Conservation (phyloP, 1,284 basidiomycete genomes). For the Mycena sp. region DNA sequence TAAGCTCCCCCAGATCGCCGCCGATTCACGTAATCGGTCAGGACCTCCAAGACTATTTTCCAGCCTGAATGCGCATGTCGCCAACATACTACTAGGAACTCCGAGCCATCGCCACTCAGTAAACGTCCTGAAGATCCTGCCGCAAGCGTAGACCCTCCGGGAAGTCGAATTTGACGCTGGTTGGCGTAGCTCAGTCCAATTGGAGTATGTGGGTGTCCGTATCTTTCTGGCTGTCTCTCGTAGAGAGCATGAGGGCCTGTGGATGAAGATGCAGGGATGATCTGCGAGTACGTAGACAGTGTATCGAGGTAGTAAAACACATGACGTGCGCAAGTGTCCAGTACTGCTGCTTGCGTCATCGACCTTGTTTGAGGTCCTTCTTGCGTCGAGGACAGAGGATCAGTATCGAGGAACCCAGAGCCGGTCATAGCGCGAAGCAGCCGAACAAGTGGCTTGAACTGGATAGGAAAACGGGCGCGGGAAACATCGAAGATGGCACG, state of each 20-base stretch:
- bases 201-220: constrained; percentile 58
- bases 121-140: constrained; percentile 74
- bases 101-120: constrained; percentile 76
- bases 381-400: constrained; percentile 59
- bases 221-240: constrained; percentile 70
- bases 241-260: constrained; percentile 74
- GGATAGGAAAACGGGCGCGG: constrained; percentile 83
- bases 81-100: constrained; percentile 83
- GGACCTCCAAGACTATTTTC: constrained; percentile 81
- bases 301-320: constrained; percentile 80
- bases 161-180: constrained; percentile 72
- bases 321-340: constrained; percentile 65
- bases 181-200: constrained; percentile 73
- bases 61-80: constrained; percentile 83
- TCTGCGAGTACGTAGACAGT: constrained; percentile 80
- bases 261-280: constrained; percentile 69
- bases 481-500: constrained; percentile 84
- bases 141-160: constrained; percentile 78
- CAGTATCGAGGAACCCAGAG: constrained; percentile 73
- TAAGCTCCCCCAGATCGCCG: constrained; percentile 54
- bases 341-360: constrained; percentile 49
- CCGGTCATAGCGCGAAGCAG: constrained; percentile 82
- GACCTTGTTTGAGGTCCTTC: constrained; percentile 36
- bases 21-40: constrained; percentile 77
- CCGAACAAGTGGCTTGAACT: constrained; percentile 75